Evolutionary conservation across 306 rosid species (phyloP).

Genomic region (Crataegus laevigata): DNA sequence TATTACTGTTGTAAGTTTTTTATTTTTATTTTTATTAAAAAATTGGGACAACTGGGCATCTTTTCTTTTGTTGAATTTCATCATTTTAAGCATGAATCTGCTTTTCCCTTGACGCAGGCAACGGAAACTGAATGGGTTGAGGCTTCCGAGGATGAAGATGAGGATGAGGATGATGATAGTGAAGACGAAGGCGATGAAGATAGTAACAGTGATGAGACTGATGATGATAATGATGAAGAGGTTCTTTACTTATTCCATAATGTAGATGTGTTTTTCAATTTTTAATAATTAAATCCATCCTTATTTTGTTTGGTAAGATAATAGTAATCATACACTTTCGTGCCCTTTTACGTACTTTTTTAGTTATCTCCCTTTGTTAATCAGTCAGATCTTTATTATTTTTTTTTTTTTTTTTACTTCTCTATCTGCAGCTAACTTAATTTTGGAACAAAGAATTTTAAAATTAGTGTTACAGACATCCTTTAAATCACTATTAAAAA

Average conservation of each 20-base stretch:
- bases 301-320: neutral
- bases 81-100: conserved; percentile 20
- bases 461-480: neutral
- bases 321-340: neutral
- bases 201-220: conserved; percentile 41
- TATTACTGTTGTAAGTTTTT: neutral
- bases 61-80: conserved; percentile 4
- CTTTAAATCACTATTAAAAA: neutral
- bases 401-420: neutral
- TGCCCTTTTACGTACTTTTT: neutral
- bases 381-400: neutral
- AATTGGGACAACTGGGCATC: neutral
- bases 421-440: neutral
- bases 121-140: conserved; percentile 96
- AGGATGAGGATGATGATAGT: conserved; percentile 41
- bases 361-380: neutral
- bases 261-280: neutral
- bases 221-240: conserved; percentile 49
- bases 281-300: neutral
- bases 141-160: conserved; percentile 74
- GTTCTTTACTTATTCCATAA: conserved; percentile 26
- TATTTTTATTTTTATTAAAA: neutral
- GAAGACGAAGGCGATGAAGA: conserved; percentile 46
- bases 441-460: neutral
- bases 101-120: conserved; percentile 43